Conservation (phyloP, 345 rosid genomes). For the Heritiera fomes region DNA sequence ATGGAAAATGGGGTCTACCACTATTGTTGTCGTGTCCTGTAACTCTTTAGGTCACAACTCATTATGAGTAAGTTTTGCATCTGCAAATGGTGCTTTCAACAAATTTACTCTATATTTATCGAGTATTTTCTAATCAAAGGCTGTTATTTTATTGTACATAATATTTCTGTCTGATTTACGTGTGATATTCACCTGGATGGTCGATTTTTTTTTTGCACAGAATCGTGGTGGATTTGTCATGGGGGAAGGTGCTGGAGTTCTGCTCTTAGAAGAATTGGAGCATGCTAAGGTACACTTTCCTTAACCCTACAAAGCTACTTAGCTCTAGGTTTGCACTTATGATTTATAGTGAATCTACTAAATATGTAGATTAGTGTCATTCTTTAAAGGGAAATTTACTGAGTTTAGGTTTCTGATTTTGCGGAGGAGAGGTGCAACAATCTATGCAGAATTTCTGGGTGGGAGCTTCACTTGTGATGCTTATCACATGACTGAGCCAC, state of each 20-base stretch:
- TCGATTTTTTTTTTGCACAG: slow-evolving; percentile 41
- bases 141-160: background rate
- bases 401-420: slow-evolving; percentile 21
- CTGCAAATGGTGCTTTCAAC: background rate
- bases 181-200: background rate
- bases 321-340: slow-evolving; percentile 4
- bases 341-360: background rate
- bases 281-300: slow-evolving; percentile 80
- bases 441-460: slow-evolving; percentile 92
- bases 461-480: slow-evolving; percentile 97
- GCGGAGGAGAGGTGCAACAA: slow-evolving; percentile 85
- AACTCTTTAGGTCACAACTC: slow-evolving; percentile 1
- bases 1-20: background rate
- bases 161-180: background rate
- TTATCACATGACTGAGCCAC: slow-evolving; percentile 97
- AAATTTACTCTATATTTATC: too few species aligned
- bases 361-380: background rate
- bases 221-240: slow-evolving; percentile 95
- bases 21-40: background rate
- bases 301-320: slow-evolving; percentile 10
- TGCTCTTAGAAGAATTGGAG: slow-evolving; percentile 91
- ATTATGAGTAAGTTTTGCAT: background rate
- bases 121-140: background rate
- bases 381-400: background rate
- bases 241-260: slow-evolving; percentile 99